These are phyloP conservation scores for Acidiella bohemica DNA, from an alignment of 495 filamentous ascomycete species.

Conservation along the genomic window DNA sequence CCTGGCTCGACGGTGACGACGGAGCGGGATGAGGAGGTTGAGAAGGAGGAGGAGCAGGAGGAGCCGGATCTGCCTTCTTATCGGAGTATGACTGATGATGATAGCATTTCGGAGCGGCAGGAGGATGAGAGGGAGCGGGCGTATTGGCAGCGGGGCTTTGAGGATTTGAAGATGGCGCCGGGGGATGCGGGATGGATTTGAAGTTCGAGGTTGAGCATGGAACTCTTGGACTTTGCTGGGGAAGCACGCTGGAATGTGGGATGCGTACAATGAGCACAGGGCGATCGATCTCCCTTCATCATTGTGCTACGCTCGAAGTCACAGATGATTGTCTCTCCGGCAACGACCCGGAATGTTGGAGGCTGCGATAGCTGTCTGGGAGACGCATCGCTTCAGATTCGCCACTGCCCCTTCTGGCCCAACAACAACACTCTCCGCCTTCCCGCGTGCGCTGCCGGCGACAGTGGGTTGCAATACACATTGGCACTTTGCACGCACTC, in stretches of 20 bases:
- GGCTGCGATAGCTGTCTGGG: no score
- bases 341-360: background rate
- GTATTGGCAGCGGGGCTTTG: conserved; percentile 4
- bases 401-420: no score
- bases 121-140: conserved; percentile 2
- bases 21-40: conserved; percentile 7
- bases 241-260: conserved; percentile 5
- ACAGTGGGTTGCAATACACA: no score
- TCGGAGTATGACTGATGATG: no score
- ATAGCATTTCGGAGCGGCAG: background rate
- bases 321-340: background rate
- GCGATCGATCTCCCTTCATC: no score
- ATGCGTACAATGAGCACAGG: background rate
- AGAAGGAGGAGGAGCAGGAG: no score
- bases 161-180: conserved; percentile 1
- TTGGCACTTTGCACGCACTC: no score
- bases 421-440: no score
- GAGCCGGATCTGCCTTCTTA: no score
- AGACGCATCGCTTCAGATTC: background rate
- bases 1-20: background rate
- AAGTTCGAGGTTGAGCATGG: background rate
- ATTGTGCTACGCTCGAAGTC: no score
- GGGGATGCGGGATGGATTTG: conserved; percentile 6
- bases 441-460: no score
- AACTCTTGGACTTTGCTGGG: no score